Evolutionary conservation across 768 basidiomycete species (phyloP).

Genomic region (Strobilomyces dryophilus): DNA sequence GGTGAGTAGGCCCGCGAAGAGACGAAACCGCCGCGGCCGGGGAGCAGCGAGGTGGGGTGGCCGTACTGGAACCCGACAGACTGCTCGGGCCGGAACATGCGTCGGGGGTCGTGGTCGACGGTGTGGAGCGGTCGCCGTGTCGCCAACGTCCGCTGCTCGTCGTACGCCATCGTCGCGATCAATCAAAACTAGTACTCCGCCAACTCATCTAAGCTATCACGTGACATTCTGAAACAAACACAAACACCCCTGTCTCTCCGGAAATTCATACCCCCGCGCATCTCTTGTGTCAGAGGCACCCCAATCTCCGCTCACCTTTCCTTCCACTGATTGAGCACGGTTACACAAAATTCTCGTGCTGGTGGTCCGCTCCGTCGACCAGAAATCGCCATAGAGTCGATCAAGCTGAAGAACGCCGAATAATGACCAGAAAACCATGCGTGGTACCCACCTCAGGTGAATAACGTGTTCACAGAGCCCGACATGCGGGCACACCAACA

Average conservation of each 20-base stretch:
- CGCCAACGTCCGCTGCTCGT: slow-evolving; percentile 16
- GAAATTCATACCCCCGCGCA: slow-evolving; percentile 78
- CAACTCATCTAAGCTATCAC: slow-evolving; percentile 8
- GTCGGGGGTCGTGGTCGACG: slow-evolving; percentile 10
- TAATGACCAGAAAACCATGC: background rate
- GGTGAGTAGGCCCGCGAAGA: slow-evolving; percentile 10
- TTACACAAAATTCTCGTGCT: slow-evolving; percentile 82
- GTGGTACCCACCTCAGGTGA: slow-evolving; percentile 56
- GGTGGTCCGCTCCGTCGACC: slow-evolving; percentile 85
- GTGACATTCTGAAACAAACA: slow-evolving; percentile 9
- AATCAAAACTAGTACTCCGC: slow-evolving; percentile 3
- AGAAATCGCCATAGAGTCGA: slow-evolving; percentile 80
- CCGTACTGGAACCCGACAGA: slow-evolving; percentile 20
- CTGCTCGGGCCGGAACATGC: slow-evolving; percentile 4
- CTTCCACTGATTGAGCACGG: slow-evolving; percentile 76
- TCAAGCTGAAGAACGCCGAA: slow-evolving; percentile 48
- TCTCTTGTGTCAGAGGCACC: slow-evolving; percentile 36
- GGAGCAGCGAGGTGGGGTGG: slow-evolving; percentile 5
- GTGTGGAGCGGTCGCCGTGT: slow-evolving; percentile 5
- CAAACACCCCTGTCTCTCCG: slow-evolving; percentile 48
- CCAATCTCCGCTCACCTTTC: slow-evolving; percentile 10
- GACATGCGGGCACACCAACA: slow-evolving; percentile 89
- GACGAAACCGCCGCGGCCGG: background rate
- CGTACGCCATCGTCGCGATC: slow-evolving; percentile 18
- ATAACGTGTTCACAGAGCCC: slow-evolving; percentile 92